Conservation (phyloP, 2,329 filamentous ascomycete species). For the Madurella mycetomatis region DNA sequence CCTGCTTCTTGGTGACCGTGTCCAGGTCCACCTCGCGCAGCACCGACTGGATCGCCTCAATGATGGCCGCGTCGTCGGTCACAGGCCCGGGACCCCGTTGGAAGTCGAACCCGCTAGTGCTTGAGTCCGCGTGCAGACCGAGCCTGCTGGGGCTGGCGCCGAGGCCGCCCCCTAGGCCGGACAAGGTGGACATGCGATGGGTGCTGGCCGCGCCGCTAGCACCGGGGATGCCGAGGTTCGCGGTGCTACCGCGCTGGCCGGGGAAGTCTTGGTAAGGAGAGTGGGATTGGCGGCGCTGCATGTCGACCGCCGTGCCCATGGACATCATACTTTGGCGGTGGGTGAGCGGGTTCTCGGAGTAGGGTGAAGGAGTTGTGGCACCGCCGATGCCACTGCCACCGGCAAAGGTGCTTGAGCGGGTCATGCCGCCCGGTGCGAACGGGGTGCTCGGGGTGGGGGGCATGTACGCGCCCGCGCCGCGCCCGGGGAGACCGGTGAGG, state of each 20-base stretch:
- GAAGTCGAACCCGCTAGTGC: slow-evolving; percentile 56
- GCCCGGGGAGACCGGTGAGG: slow-evolving; percentile 73
- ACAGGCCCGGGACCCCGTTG: slow-evolving; percentile 52
- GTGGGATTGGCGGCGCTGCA: slow-evolving; percentile 47
- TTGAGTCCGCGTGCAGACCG: slow-evolving; percentile 35
- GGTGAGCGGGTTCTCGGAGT: slow-evolving; percentile 49
- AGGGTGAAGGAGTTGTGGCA: slow-evolving; percentile 29
- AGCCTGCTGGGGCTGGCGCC: slow-evolving; percentile 44
- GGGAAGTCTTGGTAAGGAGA: slow-evolving; percentile 55
- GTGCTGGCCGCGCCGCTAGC: slow-evolving; percentile 29
- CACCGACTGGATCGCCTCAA: slow-evolving; percentile 78
- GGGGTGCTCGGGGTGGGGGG: slow-evolving; percentile 72
- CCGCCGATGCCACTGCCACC: slow-evolving; percentile 27
- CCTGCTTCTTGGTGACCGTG: slow-evolving; percentile 97
- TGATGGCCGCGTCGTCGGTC: slow-evolving; percentile 74
- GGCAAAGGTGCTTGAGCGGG: slow-evolving; percentile 41
- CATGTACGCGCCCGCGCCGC: slow-evolving; percentile 66
- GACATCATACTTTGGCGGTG: slow-evolving; percentile 72
- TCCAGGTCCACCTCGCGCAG: slow-evolving; percentile 88
- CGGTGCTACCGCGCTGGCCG: slow-evolving; percentile 57
- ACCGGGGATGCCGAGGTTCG: slow-evolving; percentile 41
- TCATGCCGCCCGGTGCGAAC: slow-evolving; percentile 48
- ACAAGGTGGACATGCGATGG: slow-evolving; percentile 42
- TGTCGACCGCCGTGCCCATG: slow-evolving; percentile 45
- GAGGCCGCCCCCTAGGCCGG: slow-evolving; percentile 38